Percentiles rank a stretch among this genome's conserved stretches.
phyloP scores from a whole-genome alignment of 441 rosid genomes.

The Mallotus repandus region DNA sequence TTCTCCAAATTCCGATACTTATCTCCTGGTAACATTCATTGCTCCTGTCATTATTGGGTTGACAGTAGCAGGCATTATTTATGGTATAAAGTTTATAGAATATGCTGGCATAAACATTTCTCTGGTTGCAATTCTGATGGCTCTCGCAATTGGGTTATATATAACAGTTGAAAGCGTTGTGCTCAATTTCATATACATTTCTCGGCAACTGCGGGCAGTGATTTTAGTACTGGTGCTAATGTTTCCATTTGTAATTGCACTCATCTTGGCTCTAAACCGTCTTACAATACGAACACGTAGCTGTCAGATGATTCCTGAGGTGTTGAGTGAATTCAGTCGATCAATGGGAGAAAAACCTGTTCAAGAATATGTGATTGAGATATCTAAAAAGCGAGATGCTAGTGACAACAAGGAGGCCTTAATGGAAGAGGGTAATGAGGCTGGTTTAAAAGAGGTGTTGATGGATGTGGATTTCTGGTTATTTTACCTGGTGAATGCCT shows the following conservation, averaged over 20 bases:
- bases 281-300: conserved; percentile 5
- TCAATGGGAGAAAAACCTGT: neutral
- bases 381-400: neutral
- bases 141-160: conserved; percentile 19
- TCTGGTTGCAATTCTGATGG: conserved; percentile 7
- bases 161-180: conserved; percentile 14
- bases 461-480: conserved; percentile 30
- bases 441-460: conserved; percentile 3
- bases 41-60: conserved; percentile 14
- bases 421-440: conserved; percentile 1
- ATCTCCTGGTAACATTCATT: conserved; percentile 24
- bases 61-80: neutral
- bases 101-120: conserved; percentile 13
- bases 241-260: conserved; percentile 19
- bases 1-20: conserved; percentile 17
- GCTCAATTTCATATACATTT: neutral
- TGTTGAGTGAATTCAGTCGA: neutral
- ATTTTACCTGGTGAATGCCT: conserved; percentile 27
- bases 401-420: neutral
- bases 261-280: conserved; percentile 1
- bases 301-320: neutral
- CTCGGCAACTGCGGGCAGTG: conserved; percentile 3
- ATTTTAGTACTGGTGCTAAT: conserved; percentile 13
- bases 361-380: neutral
- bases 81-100: conserved; percentile 3